phyloP scores from a whole-genome alignment of 2,329 filamentous ascomycete species.

The Didymella lethalis region DNA sequence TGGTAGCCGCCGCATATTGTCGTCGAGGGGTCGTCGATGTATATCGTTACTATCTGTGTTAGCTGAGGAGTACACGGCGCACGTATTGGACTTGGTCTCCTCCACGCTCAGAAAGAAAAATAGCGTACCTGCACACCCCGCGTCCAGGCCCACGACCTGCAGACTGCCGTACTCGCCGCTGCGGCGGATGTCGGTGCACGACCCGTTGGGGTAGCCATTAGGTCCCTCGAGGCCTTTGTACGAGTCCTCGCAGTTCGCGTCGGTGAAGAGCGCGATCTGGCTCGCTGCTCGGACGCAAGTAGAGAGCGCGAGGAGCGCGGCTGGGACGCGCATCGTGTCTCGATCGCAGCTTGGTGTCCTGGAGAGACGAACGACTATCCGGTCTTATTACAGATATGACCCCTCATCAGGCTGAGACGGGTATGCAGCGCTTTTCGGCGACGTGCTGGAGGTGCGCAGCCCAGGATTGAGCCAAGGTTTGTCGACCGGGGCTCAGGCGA shows the following conservation, averaged over 20 bases:
- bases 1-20: slow-evolving; percentile 15
- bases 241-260: slow-evolving; percentile 5
- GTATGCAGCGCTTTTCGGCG: neutral
- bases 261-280: slow-evolving; percentile 14
- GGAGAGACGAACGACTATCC: too few species aligned
- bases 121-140: slow-evolving; percentile 8
- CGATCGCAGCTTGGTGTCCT: too few species aligned
- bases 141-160: slow-evolving; percentile 15
- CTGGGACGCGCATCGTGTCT: neutral
- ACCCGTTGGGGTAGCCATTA: slow-evolving; percentile 15
- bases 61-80: neutral
- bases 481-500: neutral
- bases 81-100: too few species aligned
- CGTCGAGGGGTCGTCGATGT: slow-evolving; percentile 8
- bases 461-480: neutral
- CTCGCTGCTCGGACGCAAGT: neutral
- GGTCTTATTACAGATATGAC: too few species aligned
- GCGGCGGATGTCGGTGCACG: slow-evolving; percentile 13
- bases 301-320: neutral
- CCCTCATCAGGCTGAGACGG: neutral
- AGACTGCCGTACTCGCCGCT: slow-evolving; percentile 15
- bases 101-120: neutral
- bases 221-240: slow-evolving; percentile 13
- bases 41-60: slow-evolving; percentile 17
- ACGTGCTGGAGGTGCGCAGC: neutral